Evolutionary conservation across 2,329 filamentous ascomycete species (phyloP).

Genomic region (Ilyonectria sp.): DNA sequence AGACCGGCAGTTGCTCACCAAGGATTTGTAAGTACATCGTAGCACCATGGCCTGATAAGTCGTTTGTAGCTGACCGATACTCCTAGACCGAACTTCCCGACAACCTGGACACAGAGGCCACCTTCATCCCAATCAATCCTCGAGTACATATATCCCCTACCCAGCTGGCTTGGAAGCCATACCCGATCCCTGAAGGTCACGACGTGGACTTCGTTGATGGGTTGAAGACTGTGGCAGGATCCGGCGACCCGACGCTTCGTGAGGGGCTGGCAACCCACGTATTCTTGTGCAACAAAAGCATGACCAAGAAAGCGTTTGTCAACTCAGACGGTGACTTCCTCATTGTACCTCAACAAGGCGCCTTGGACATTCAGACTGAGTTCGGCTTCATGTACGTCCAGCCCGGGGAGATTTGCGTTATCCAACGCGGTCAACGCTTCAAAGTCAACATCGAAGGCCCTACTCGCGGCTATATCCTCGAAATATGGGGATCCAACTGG

Average conservation of each 20-base stretch:
- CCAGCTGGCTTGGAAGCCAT: slow-evolving; percentile 36
- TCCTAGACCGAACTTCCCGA: background rate
- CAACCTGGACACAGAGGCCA: slow-evolving; percentile 30
- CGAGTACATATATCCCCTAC: slow-evolving; percentile 37
- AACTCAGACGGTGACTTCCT: slow-evolving; percentile 77
- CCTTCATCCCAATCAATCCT: slow-evolving; percentile 35
- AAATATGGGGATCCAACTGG: slow-evolving; percentile 76
- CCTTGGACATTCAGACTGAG: slow-evolving; percentile 78
- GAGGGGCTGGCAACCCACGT: slow-evolving; percentile 64
- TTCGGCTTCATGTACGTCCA: slow-evolving; percentile 75
- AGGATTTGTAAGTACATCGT: slow-evolving; percentile 33
- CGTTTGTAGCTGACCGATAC: background rate
- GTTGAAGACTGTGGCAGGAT: slow-evolving; percentile 63
- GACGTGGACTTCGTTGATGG: slow-evolving; percentile 63
- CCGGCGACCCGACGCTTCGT: slow-evolving; percentile 62
- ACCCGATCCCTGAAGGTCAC: slow-evolving; percentile 22
- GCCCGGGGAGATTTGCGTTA: slow-evolving; percentile 76
- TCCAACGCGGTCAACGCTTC: slow-evolving; percentile 72
- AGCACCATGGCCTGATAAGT: too few species aligned
- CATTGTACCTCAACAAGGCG: slow-evolving; percentile 76
- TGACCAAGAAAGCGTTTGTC: slow-evolving; percentile 63
- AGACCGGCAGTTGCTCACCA: slow-evolving; percentile 48
- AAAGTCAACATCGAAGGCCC: slow-evolving; percentile 63
- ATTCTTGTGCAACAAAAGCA: slow-evolving; percentile 61
- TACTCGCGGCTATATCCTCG: slow-evolving; percentile 76